Evolutionary conservation across 2,329 filamentous ascomycete species (phyloP), one percentile per base, ranked within the genome.

Genomic region (Hypoxylon sp.): DNA sequence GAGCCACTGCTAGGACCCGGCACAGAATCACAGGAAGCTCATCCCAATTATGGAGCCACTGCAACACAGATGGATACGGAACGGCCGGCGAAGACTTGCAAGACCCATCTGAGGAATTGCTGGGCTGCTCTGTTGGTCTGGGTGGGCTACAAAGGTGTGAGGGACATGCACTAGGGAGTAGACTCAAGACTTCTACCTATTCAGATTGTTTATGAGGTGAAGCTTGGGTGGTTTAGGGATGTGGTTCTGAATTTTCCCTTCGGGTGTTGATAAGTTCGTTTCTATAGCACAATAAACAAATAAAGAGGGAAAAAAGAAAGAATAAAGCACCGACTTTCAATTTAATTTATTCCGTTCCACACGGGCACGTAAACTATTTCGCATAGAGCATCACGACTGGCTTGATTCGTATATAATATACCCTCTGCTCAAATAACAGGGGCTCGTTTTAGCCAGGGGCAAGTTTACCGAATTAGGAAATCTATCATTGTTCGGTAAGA

Each of bases 371-470:
- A 55, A 63, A 9, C 19, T 60, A 63, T 63, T 66, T 51, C 59
- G 55, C 25, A 36, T 0, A 61, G 28, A 61, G 21, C 59, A 45
- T 57, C 51, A 63, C 48, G n/a, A 25, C 30, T 67, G 52, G 50
- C 64, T 61, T 67, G 59, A 70, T 43, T 43, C 60, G 52, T 34
- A 51, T n/a, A 34, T 56, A 62, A 62, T 69, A 30, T 60, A 53
- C 56, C 45, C 30, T 51, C 58, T 41, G 57, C n/a, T 14, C 45
- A 19, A 30, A 48, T 53, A 61, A 63, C 51, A 63, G 55, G 65
- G 65, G 49, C 19, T 43, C 11, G 25, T 65, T 71, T 74, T 73
- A 72, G 68, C 71, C 68, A 74, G 65, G 70, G 56, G 49, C 62
- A 63, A 36, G 55, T 23, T 57, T 59, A 19, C 60, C 64, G 41